Evolutionary conservation across 768 basidiomycete species (phyloP), one percentile per base, ranked within the genome.

Genomic region (Kwoniella europaea): DNA sequence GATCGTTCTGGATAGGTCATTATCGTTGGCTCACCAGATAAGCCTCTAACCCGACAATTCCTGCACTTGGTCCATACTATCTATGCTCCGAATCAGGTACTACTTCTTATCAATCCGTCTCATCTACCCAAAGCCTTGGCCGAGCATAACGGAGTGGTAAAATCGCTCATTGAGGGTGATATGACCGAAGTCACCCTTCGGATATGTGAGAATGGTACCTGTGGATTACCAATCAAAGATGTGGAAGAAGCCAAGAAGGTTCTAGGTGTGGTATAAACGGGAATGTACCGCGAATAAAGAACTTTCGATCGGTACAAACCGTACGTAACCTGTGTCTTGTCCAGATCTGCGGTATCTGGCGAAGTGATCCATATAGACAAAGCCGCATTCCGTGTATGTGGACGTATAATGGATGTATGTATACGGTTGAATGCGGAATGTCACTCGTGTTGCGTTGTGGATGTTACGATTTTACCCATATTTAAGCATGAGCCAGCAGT

Each of bases 51-150:
- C 42, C 68, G 6, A 70, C 89, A 66, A 90, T 90, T 5, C 86
- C 88, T 0, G 86, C 88, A 77, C 89, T 90, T 41, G 0, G 86
- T 87, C 71, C 88, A 88, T 71, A 88, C 88, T 2, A 85, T 78
- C 16, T 91, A 91, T 78, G 87, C 89, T 41, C 89, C 89, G 0
- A 90, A 89, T 22, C 91, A 91, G 76, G 87, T 87, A 15, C 86
- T 90, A 1, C 89, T 91, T 71, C 87, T 90, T 85, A 84, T 89
- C 4, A 74, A 81, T 54, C 80, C 80, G 0, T 20, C 55, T 10
- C 41, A 65, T 10, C 75, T 74, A 10, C 75, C 76, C 3, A 13
- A 1, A 5, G 67, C 52, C 18, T 67, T 79, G 13, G 76, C 71
- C n/a, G 44, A 71, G 35, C n/a, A 60, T 27, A 81, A 81, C 60